A percentile compares a stretch with the other conserved stretches of the same genome.
These are phyloP conservation scores for Paecilomyces formosus DNA, from an alignment of 2,329 filamentous ascomycete species.

Conservation along the genomic window DNA sequence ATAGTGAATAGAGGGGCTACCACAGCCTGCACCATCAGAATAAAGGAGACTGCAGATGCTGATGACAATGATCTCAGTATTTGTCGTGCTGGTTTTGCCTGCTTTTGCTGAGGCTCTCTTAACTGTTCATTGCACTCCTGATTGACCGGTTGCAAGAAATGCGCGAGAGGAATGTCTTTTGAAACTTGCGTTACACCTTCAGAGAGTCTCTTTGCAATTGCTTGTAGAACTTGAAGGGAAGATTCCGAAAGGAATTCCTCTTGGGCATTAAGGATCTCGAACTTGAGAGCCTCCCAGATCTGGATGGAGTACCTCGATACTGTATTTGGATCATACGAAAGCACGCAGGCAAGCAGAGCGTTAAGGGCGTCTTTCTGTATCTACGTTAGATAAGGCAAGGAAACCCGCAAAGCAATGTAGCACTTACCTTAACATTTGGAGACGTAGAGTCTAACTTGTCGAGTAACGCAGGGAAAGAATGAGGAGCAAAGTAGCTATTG, in stretches of 20 bases:
- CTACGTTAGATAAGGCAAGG: constrained; percentile 10
- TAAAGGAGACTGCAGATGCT: constrained; percentile 48
- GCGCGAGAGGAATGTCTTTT: constrained; percentile 40
- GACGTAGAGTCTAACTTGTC: constrained; percentile 65
- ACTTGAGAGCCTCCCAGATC: constrained; percentile 62
- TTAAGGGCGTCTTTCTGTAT: constrained; percentile 55
- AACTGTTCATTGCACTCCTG: constrained; percentile 63
- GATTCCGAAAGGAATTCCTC: constrained; percentile 58
- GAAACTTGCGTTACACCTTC: constrained; percentile 28
- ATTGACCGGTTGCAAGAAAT: constrained; percentile 53
- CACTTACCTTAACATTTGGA: constrained; percentile 54
- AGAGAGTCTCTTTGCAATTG: constrained; percentile 50
- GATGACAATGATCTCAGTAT: constrained; percentile 52
- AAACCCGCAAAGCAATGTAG: neutral
- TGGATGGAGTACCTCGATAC: constrained; percentile 57
- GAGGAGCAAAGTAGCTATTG: constrained; percentile 56
- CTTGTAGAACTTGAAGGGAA: constrained; percentile 48
- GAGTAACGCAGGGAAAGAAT: constrained; percentile 58
- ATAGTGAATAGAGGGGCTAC: constrained; percentile 52
- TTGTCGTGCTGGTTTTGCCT: constrained; percentile 57
- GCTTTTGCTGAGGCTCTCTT: constrained; percentile 61
- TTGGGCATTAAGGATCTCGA: constrained; percentile 60
- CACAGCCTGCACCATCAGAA: constrained; percentile 48
- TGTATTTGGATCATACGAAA: constrained; percentile 51
- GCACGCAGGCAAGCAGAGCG: constrained; percentile 53